Evolutionary conservation across 108 stramenopile species (phyloP), one percentile per base, ranked within the genome.

Genomic region (Conticribra guillardii): DNA sequence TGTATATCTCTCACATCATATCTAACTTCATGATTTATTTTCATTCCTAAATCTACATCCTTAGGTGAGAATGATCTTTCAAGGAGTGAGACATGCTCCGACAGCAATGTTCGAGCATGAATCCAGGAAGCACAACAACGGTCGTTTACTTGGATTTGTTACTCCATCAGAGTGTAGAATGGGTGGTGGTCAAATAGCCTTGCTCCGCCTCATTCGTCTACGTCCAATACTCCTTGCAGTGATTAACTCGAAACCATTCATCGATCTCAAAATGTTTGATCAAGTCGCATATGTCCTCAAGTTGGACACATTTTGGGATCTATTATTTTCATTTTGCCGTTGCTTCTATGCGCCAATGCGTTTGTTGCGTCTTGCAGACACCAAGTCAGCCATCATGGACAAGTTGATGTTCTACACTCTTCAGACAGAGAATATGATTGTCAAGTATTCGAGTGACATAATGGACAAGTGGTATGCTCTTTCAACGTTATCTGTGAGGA

Each of bases 81-180:
- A 37, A 8, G 16, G 37, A 5, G 9, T 24, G 22, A 18, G 41
- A 1, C 60, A 61, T 45, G 37, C 19, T 4, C 44, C 18, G n/a
- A 21, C 19, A 2, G 23, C 44, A 1, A 61, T 61, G 21, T 61
- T 61, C 44, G 44, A 61, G 37, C n/a, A 61, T 4, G 37, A 61
- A 14, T n/a, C 30, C 18, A 45, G 19, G 44, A 61, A 24, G 44
- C 44, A 45, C 23, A 45, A 45, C 31, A 32, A 21, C 17, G 60
- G 18, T 44, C 19, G 34, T 22, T 18, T 4, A 1, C 21, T 45
- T 45, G 60, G 60, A 1, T 61, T 61, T 22, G 21, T 61, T 3
- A 61, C 37, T 33, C 18, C 60, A n/a, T 61, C 60, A 30, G 57
- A 58, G 31, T 58, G 57, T 31, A 30, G 57, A 30, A 58, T 58